Base-by-base conservation (phyloP, 768 basidiomycete genomes). In the Megacollybia marginata region DNA sequence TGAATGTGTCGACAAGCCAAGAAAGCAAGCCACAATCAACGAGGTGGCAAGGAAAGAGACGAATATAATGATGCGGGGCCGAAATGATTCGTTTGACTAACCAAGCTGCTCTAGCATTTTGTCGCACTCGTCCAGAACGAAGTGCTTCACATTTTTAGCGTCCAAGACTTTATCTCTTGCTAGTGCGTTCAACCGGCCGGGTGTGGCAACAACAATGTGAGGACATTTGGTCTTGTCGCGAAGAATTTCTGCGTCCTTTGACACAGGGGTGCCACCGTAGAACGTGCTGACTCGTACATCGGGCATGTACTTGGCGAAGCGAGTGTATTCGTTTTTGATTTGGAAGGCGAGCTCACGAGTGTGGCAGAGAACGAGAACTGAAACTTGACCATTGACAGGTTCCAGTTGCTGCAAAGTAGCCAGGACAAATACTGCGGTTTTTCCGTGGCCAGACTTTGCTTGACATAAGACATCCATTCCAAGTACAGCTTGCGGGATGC, bases 81-180 rank as follows among this genome's bases (percentile, higher is more conserved):
- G 79, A 76, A 85, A 85, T 44, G 38, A 82, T 75, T 75, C 79
- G 84, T 77, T 84, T 77, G 83, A 99, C 96, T 97, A 91, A 99
- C 96, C 96, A 75, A 99, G 93, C 83, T 93, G 89, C 81, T 99
- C 96, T 67, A 99, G 88, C 92, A 99, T 97, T 83, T 99, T 99
- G 80, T 99, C 96, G 80, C 96, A 99, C 76, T 99, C 96, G 80
- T 99, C 96, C 68, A 99, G 76, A 50, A 96, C 93, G 71, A 99
- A 99, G 76, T 98, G 95, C 74, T 98, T 98, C 69, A 98, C 92
- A 63, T 90, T 85, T 71, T 89, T 89, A 56, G 90, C 89, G 64
- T 96, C 92, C 69, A 99, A 68, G 60, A 88, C 80, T 76, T 98
- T 98, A 72, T 98, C 96, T 57, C 95, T 79, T 46, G 86, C 83